A percentile compares a stretch with the other conserved stretches of the same genome.
phyloP scores from a whole-genome alignment of 306 rosid species.

The Prinsepia uniflora region DNA sequence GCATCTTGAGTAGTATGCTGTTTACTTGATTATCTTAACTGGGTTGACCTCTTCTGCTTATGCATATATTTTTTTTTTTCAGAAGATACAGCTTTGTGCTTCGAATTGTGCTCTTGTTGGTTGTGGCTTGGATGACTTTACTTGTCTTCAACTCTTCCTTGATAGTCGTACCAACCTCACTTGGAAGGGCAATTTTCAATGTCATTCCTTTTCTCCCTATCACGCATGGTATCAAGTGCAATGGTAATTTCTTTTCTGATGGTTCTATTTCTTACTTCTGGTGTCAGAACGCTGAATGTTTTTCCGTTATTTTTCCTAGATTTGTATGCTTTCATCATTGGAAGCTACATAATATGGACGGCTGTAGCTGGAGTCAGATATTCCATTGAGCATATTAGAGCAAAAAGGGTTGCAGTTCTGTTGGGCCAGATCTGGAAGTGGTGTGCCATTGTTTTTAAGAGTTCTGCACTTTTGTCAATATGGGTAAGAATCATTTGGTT shows the following conservation, averaged over 20 bases:
- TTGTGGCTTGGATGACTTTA: constrained; percentile 97
- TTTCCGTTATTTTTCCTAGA: constrained; percentile 42
- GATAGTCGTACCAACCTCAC: constrained; percentile 85
- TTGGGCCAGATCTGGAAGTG: constrained; percentile 76
- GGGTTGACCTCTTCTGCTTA: constrained; percentile 10
- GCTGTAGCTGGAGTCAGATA: constrained; percentile 91
- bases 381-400: constrained; percentile 66
- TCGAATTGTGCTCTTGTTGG: constrained; percentile 86
- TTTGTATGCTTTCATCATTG: constrained; percentile 88
- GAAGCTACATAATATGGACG: constrained; percentile 96
- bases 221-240: constrained; percentile 97
- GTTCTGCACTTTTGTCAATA: constrained; percentile 85
- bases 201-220: constrained; percentile 91
- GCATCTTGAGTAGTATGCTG: background rate
- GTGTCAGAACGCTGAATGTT: constrained; percentile 14
- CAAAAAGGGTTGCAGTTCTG: constrained; percentile 66
- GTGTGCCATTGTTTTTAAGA: constrained; percentile 82
- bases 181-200: constrained; percentile 83
- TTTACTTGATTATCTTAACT: background rate
- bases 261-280: constrained; percentile 5
- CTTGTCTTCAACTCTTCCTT: constrained; percentile 89
- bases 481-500: constrained; percentile 60
- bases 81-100: constrained; percentile 84
- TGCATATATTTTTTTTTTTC: constrained; percentile 15
- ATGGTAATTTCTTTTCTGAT: constrained; percentile 49